Conservation (phyloP, 192 early-diverging fungal species). For the Rhizoclosmatium sp. region DNA sequence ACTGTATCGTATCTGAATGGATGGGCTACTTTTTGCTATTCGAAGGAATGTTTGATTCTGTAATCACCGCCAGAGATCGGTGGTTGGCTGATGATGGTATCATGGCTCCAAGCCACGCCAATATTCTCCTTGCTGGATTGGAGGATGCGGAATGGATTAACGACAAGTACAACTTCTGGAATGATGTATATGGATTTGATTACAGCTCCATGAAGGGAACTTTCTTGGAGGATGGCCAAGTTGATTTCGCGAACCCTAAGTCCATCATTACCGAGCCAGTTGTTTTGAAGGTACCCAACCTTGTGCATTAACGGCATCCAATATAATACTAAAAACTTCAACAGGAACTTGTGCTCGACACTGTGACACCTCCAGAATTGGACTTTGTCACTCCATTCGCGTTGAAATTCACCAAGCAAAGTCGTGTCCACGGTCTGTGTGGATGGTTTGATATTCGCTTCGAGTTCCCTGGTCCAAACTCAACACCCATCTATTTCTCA, state of each 20-base stretch:
- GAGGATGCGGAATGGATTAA: constrained; percentile 84
- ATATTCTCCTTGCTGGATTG: constrained; percentile 75
- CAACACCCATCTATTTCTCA: constrained; percentile 59
- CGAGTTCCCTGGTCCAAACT: constrained; percentile 47
- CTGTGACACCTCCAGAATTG: constrained; percentile 69
- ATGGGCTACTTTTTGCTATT: constrained; percentile 93
- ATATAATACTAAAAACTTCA: background rate
- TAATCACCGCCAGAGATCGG: constrained; percentile 82
- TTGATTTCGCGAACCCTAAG: constrained; percentile 77
- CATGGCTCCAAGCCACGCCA: constrained; percentile 75
- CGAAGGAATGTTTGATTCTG: constrained; percentile 92
- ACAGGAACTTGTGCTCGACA: constrained; percentile 77
- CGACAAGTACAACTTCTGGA: constrained; percentile 84
- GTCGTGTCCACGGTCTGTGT: constrained; percentile 77
- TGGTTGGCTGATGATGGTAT: constrained; percentile 71
- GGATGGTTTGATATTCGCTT: constrained; percentile 97
- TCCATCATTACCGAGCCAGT: constrained; percentile 73
- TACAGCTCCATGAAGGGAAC: constrained; percentile 86
- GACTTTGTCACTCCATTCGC: constrained; percentile 79
- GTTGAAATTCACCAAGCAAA: constrained; percentile 67
- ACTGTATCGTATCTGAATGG: constrained; percentile 92
- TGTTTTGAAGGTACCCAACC: constrained; percentile 51
- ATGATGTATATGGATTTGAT: constrained; percentile 94
- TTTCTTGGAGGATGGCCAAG: constrained; percentile 78
- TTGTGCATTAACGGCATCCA: background rate